Evolutionary conservation across 495 filamentous ascomycete species (phyloP).

Genomic region (Penicillium cinerascens): DNA sequence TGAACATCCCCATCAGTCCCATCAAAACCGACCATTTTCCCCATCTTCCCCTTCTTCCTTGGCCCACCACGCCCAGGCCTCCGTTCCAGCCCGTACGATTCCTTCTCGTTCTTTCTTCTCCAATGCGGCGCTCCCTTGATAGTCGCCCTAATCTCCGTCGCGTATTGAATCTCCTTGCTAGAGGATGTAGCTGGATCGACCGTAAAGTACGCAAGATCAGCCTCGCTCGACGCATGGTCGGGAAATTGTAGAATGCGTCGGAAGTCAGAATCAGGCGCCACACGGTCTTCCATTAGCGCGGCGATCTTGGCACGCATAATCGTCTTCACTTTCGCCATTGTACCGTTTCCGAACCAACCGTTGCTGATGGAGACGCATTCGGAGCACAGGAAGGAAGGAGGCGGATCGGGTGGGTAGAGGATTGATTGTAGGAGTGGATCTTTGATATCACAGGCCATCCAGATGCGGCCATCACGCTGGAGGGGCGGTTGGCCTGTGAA

Average conservation of each 20-base stretch:
- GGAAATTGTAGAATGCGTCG: conserved; percentile 39
- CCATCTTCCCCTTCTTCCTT: conserved; percentile 13
- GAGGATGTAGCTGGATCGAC: conserved; percentile 25
- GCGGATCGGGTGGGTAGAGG: conserved; percentile 22
- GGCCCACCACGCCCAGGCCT: conserved; percentile 13
- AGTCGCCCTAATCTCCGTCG: conserved; percentile 37
- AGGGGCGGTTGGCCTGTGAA: conserved; percentile 71
- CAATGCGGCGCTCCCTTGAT: conserved; percentile 39
- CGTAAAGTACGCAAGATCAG: conserved; percentile 27
- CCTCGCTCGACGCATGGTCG: conserved; percentile 34
- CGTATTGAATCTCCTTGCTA: conserved; percentile 29
- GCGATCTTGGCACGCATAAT: conserved; percentile 81
- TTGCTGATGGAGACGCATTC: conserved; percentile 57
- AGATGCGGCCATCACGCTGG: conserved; percentile 73
- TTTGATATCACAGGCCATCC: conserved; percentile 89
- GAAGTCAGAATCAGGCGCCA: conserved; percentile 51
- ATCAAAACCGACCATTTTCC: conserved; percentile 20
- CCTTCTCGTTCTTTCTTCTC: conserved; percentile 29
- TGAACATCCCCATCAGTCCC: not conserved
- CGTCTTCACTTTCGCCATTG: conserved; percentile 72
- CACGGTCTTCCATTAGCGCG: conserved; percentile 37
- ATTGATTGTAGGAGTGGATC: conserved; percentile 49
- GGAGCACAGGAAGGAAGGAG: conserved; percentile 31
- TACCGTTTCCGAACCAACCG: conserved; percentile 80
- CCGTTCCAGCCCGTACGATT: conserved; percentile 24